phyloP scores from a whole-genome alignment of 78 protist genomes.

The Dictyostelium intermedium region DNA sequence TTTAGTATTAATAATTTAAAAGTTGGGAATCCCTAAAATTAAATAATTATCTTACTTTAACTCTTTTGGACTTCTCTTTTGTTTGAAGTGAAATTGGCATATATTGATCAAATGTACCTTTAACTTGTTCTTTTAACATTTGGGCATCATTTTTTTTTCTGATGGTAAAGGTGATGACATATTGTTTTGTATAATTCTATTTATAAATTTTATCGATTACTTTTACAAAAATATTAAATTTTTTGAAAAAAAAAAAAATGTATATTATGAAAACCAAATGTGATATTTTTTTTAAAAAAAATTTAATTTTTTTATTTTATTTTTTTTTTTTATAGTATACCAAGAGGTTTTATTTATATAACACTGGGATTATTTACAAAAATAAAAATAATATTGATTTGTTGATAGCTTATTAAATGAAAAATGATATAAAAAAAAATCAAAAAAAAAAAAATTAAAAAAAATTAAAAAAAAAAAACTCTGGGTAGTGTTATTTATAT shows the following conservation, averaged over 20 bases:
- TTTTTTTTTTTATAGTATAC: background rate
- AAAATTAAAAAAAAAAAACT: background rate
- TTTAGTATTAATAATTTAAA: too few species aligned
- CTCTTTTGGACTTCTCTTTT: constrained; percentile 36
- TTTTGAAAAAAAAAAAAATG: background rate
- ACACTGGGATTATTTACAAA: background rate
- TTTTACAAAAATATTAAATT: background rate
- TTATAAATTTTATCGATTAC: background rate
- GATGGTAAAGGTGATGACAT: background rate
- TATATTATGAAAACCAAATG: background rate
- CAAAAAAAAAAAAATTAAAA: too few species aligned
- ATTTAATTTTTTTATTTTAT: background rate
- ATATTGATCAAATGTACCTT: background rate
- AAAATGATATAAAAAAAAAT: background rate
- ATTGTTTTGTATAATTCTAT: background rate
- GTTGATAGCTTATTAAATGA: background rate
- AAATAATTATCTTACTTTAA: background rate
- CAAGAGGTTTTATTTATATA: background rate
- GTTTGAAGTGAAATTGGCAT: constrained; percentile 32
- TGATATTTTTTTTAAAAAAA: background rate
- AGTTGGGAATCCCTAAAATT: too few species aligned
- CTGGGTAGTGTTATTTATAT: background rate
- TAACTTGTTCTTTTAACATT: background rate
- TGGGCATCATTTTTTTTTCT: background rate
- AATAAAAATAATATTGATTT: background rate